Conservation (phyloP, 495 filamentous ascomycete genomes). For the Neurospora sp. region DNA sequence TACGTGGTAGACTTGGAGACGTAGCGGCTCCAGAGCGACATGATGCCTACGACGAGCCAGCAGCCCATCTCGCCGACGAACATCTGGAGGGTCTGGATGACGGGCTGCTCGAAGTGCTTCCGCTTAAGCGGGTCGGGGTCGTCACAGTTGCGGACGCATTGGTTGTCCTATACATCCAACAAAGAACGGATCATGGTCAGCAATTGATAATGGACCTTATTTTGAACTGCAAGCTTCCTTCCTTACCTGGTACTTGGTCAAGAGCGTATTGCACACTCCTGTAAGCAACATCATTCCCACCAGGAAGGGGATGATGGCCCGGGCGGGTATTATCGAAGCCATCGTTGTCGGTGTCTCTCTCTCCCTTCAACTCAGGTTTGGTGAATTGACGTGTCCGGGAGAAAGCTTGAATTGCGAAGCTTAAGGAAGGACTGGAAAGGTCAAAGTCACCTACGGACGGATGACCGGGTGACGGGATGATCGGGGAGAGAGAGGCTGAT, state of each 20-base stretch:
- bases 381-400: background rate
- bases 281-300: constrained; percentile 84
- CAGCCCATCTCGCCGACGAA: constrained; percentile 88
- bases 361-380: background rate
- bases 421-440: background rate
- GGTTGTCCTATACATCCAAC: constrained; percentile 59
- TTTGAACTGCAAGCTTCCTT: background rate
- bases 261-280: constrained; percentile 91
- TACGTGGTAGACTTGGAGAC: constrained; percentile 44
- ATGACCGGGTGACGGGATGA: background rate
- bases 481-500: background rate
- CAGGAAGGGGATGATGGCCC: constrained; percentile 64
- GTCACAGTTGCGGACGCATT: constrained; percentile 88
- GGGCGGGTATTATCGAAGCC: constrained; percentile 30
- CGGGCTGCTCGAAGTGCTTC: constrained; percentile 78
- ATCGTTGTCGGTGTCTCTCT: constrained; percentile 12
- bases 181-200: background rate
- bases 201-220: background rate
- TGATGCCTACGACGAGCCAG: constrained; percentile 72
- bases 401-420: background rate
- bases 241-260: constrained; percentile 88
- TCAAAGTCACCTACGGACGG: background rate
- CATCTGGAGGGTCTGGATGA: constrained; percentile 93
- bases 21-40: constrained; percentile 53
- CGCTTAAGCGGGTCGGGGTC: constrained; percentile 58